Base-by-base conservation (phyloP, 352 stramenopile species). In the Pythium plurisporium region DNA sequence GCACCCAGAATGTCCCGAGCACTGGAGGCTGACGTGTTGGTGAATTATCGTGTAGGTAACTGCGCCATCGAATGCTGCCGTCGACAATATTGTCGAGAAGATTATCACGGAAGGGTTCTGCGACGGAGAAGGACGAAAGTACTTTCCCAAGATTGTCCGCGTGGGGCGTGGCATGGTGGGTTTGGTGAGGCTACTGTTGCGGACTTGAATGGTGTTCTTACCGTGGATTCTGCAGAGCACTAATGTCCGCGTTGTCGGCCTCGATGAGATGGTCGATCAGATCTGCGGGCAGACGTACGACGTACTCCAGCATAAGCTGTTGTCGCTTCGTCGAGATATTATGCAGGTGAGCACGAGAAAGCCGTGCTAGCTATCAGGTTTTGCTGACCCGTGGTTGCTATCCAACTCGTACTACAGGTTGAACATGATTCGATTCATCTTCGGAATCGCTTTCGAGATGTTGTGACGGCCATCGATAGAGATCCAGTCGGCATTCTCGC, bases 51-150 rank as follows among this genome's bases (percentile, higher is more conserved):
- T 41, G 29, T 25, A 88, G 79, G 79, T 97, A 23, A 91, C 86
- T 11, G 94, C 95, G 11, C 95, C 94, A 11, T 98, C 90, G 23
- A 99, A 99, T 75, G 92, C 91, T 55, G 95, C 94, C 19, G 90
- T 98, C 1, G 95, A 99, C 59, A 98, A 98, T 62, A 94, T 99
- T 30, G 93, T 98, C 36, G 73, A 86, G n/a, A 98, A 98, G 65
- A 95, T 99, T 31, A 98, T 98, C 56, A 81, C 95, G 62, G 87
- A 97, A 68, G 93, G 94, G 33, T 98, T 98, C 48, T 90, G 95
- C 34, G 95, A 98, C 63, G 95, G 95, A 31, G 87, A 95, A 75
- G 93, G 92, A 0, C 71, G 86, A 45, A 75, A 87, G 41, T 99
- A 98, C 55, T 98, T 97, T 52, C 95, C 95, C 14, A 92, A 94